These are phyloP conservation scores for Microglena sp. DNA, from an alignment of 139 green algal species.

Conservation along the genomic window DNA sequence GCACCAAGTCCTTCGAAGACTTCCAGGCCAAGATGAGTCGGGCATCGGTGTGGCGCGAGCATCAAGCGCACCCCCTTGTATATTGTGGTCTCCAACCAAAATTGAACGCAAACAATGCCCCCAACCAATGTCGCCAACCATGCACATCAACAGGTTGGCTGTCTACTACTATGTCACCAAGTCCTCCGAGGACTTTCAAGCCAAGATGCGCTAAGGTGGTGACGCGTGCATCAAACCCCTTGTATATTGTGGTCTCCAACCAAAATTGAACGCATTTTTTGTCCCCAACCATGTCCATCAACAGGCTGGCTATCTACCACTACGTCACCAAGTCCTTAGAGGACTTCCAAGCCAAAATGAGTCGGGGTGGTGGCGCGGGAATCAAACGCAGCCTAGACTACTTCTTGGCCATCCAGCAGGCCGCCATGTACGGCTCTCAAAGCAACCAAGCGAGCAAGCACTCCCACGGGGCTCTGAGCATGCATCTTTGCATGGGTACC, in stretches of 20 bases:
- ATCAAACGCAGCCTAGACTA: constrained; percentile 13
- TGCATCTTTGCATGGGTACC: no score
- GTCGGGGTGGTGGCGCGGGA: constrained; percentile 20
- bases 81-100: no score
- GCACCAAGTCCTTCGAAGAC: constrained; percentile 11
- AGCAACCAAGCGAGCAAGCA: no score
- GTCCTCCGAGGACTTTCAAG: constrained; percentile 12
- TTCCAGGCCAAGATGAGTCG: constrained; percentile 21
- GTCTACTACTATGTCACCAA: constrained; percentile 25
- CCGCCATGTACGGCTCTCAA: no score
- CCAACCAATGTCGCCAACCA: no score
- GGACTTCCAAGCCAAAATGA: constrained; percentile 23
- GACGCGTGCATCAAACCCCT: no score
- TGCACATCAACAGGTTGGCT: neutral
- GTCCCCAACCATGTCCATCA: neutral
- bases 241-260: no score
- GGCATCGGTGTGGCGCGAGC: constrained; percentile 21
- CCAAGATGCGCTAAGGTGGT: constrained; percentile 16
- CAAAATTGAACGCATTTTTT: no score
- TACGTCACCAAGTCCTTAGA: constrained; percentile 20
- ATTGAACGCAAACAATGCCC: no score
- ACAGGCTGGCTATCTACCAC: constrained; percentile 18
- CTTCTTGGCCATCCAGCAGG: no score
- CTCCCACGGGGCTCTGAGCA: no score
- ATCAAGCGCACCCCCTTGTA: no score